Evolutionary conservation across 2,329 filamentous ascomycete genomes (phyloP).

Genomic region (Fusarium hostae): DNA sequence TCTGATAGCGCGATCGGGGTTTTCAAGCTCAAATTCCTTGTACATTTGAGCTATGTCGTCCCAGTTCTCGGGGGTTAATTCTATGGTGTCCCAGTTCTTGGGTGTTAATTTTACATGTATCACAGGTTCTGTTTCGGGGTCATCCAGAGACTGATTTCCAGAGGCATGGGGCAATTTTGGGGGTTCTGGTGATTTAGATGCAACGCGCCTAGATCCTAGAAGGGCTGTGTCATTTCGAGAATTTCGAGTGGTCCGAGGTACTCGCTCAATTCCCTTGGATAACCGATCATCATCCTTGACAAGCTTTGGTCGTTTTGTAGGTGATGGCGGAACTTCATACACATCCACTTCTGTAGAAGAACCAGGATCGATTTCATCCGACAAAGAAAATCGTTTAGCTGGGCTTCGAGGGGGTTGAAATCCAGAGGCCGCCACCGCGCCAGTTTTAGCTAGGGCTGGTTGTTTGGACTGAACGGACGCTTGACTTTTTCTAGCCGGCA

Average conservation of each 20-base stretch:
- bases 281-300: background rate
- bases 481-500: background rate
- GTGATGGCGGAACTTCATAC: background rate
- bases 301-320: conserved; percentile 3
- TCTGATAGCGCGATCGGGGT: background rate
- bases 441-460: background rate
- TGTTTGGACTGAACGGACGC: background rate
- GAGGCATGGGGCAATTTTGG: background rate
- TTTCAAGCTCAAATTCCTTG: background rate
- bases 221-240: background rate
- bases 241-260: background rate
- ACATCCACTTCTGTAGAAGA: background rate
- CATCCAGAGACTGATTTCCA: background rate
- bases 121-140: background rate
- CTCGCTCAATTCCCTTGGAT: background rate
- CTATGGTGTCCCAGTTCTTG: background rate
- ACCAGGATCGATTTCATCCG: background rate
- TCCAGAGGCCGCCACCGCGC: background rate
- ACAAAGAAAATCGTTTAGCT: background rate
- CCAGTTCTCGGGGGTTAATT: background rate
- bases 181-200: background rate
- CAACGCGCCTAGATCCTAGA: background rate
- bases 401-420: background rate
- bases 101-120: background rate
- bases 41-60: background rate